Evolutionary conservation across 1,139 yeast species (phyloP), one percentile per base, ranked within the genome.

Genomic region (Yamadazyma friedrichii): DNA sequence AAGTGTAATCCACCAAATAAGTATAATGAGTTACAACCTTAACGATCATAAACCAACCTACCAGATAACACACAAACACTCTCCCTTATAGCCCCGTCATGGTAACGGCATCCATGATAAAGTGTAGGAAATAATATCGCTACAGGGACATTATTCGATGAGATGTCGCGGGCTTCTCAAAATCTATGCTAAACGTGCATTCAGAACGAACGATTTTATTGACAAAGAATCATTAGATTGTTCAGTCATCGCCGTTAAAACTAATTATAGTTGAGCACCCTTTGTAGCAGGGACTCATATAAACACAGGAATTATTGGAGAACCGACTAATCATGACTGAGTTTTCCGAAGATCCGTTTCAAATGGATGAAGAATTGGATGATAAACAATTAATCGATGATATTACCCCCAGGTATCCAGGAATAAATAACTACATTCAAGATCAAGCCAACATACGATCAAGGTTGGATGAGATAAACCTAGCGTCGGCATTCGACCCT

Each of bases 351-450:
- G 72, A 64, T 43, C 76, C 77, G 48, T 71, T 71, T 45, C 74
- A 65, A 41, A 71, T 71, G 77, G 77, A 71, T 49, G 77, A 71
- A 44, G 77, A 71, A 38, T 50, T 67, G 36, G 40, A 42, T 15
- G 28, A 41, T 25, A 26, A 6, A 6, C 33, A 38, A 12, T n/a
- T 43, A n/a, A 42, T 43, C 12, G 28, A 42, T n/a, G 56, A 56
- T 15, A 54, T 54, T 12, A 43, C 49, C 2, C 58, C 62, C 3
- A 38, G 41, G 4, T 58, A 58, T 36, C 47, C 46, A 5, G 52
- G 45, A 10, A 27, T 46, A 5, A 35, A 42, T 28, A 51, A 53
- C n/a, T 43, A 44, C 20, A 43, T 47, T 33, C 42, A 54, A n/a
- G 67, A 64, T 44, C 56, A 55, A 36, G 54, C 53, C 22, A 39